Evolutionary conservation across 257 asterid genomes (phyloP).

Genomic region (Solanum megistacrolobum): DNA sequence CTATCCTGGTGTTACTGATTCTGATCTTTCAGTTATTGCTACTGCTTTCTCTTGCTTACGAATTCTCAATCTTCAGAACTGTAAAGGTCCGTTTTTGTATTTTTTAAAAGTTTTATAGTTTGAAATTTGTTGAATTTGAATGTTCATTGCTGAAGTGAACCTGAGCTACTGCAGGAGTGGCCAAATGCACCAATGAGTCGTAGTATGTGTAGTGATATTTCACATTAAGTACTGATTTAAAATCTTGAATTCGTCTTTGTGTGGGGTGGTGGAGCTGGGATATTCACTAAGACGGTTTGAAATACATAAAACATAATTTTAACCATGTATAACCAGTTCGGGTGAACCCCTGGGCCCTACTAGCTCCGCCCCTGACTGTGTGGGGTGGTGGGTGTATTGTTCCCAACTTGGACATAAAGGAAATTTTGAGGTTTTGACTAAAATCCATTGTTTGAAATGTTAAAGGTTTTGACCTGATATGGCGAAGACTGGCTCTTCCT

Average conservation of each 20-base stretch:
- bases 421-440: neutral
- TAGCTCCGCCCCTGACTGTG: neutral
- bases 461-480: neutral
- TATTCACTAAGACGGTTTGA: neutral
- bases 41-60: conserved; percentile 50
- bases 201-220: neutral
- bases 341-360: neutral
- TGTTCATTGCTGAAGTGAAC: neutral
- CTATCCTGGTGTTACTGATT: conserved; percentile 85
- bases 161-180: neutral
- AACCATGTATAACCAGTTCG: neutral
- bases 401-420: neutral
- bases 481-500: neutral
- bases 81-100: conserved; percentile 49
- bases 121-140: neutral
- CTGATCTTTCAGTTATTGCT: conserved; percentile 74
- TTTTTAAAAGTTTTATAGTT: too few relatives aligned
- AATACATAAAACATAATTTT: neutral
- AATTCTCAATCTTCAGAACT: conserved; percentile 45
- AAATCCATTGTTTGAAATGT: neutral
- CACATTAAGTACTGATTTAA: neutral
- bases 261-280: neutral
- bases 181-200: neutral
- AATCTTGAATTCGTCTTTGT: neutral
- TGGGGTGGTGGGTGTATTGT: neutral